Evolutionary conservation across 148 eudicot genomes (phyloP).

Genomic region (Gaultheria prostrata): DNA sequence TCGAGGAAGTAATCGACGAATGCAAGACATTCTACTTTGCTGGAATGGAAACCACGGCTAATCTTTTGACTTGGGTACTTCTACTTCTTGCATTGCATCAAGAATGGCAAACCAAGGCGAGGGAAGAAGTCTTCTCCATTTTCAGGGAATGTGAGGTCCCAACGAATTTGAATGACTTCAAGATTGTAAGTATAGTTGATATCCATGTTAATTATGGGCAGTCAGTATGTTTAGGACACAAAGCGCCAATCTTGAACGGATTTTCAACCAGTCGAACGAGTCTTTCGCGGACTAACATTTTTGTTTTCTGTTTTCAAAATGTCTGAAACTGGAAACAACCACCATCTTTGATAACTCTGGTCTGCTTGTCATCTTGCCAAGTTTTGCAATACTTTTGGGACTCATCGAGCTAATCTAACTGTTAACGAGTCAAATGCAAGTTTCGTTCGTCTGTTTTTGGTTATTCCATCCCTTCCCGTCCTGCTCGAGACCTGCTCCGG

Average conservation of each 20-base stretch:
- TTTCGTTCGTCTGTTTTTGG: no score
- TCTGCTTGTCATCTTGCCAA: background rate
- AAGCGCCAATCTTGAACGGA: background rate
- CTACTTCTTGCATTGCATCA: conserved; percentile 59
- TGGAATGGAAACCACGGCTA: conserved; percentile 88
- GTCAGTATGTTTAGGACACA: background rate
- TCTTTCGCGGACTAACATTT: no score
- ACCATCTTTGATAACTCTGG: background rate
- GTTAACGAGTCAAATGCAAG: no score
- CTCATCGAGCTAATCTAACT: no score
- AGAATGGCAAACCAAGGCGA: conserved; percentile 70
- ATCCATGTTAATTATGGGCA: background rate
- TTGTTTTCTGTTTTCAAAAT: background rate
- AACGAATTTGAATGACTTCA: conserved; percentile 43
- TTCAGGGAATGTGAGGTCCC: conserved; percentile 42
- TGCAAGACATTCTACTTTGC: conserved; percentile 89
- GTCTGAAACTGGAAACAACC: background rate
- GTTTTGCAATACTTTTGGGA: background rate
- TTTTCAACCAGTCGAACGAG: background rate
- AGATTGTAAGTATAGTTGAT: conserved; percentile 44
- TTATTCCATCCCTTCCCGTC: background rate
- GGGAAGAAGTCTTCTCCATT: conserved; percentile 54
- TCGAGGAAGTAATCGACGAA: conserved; percentile 65
- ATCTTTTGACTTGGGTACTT: conserved; percentile 71
- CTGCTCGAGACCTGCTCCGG: background rate